Conservation (phyloP, 2,329 filamentous ascomycete species). For the Penicillium sp. region DNA sequence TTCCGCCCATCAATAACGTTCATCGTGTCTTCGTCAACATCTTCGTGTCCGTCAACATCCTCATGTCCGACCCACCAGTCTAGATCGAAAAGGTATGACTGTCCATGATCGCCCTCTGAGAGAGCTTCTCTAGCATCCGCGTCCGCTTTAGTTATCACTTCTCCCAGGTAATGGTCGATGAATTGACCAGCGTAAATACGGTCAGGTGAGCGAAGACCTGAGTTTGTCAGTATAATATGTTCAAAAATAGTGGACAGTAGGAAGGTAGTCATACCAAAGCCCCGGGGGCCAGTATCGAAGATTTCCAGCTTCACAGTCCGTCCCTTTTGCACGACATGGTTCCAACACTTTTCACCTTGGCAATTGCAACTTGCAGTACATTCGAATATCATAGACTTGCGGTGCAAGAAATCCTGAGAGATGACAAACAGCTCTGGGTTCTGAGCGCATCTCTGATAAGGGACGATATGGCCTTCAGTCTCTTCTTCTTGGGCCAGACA, state of each 20-base stretch:
- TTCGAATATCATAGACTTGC: slow-evolving; percentile 43
- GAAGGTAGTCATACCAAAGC: slow-evolving; percentile 37
- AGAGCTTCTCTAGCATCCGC: slow-evolving; percentile 41
- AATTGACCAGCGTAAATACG: slow-evolving; percentile 45
- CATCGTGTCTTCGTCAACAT: slow-evolving; percentile 25
- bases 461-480: slow-evolving; percentile 30
- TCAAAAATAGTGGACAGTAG: not conserved
- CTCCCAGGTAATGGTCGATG: slow-evolving; percentile 49
- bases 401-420: slow-evolving; percentile 30
- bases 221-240: slow-evolving; percentile 1
- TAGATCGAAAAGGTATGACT: slow-evolving; percentile 46
- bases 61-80: slow-evolving; percentile 36
- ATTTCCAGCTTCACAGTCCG: slow-evolving; percentile 44
- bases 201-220: slow-evolving; percentile 43
- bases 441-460: slow-evolving; percentile 26
- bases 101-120: slow-evolving; percentile 20
- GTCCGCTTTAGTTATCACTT: slow-evolving; percentile 41
- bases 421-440: slow-evolving; percentile 25
- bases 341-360: slow-evolving; percentile 36
- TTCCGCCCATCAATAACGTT: slow-evolving; percentile 48
- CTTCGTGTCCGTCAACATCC: slow-evolving; percentile 22
- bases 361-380: slow-evolving; percentile 44
- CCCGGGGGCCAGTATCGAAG: slow-evolving; percentile 44
- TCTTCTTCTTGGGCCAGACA: slow-evolving; percentile 36
- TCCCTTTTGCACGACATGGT: slow-evolving; percentile 44